These are phyloP conservation scores for Neoscytalidium dimidiatum DNA, from an alignment of 2,329 filamentous ascomycete genomes.

Conservation along the genomic window DNA sequence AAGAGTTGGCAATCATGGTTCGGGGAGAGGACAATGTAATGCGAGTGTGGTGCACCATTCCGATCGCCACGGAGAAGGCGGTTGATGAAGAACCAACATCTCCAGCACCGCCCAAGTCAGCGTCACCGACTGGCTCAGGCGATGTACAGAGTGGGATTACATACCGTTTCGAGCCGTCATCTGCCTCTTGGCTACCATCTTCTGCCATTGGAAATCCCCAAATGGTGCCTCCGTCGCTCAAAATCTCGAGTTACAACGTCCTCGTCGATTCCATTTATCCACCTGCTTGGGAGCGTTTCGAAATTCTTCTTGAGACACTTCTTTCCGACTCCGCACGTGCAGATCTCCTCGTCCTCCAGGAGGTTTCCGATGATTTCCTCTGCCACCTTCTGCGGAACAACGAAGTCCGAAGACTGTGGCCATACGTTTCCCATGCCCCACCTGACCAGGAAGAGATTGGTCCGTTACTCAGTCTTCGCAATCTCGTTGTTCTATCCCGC, in stretches of 20 bases:
- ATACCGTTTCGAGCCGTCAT: slow-evolving; percentile 31
- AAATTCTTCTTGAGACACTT: slow-evolving; percentile 38
- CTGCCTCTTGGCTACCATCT: slow-evolving; percentile 29
- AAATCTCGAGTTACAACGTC: slow-evolving; percentile 47
- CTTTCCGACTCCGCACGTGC: slow-evolving; percentile 35
- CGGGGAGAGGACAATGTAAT: slow-evolving; percentile 51
- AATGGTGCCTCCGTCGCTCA: slow-evolving; percentile 25
- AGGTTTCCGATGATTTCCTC: slow-evolving; percentile 67
- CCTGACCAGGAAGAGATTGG: slow-evolving; percentile 54
- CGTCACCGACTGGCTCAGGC: background rate
- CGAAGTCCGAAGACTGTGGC: slow-evolving; percentile 52
- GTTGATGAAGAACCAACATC: background rate
- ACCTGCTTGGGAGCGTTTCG: slow-evolving; percentile 38
- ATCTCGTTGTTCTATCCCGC: slow-evolving; percentile 62
- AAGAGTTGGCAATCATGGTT: slow-evolving; percentile 55
- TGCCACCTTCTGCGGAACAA: slow-evolving; percentile 53
- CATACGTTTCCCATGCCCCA: slow-evolving; percentile 60
- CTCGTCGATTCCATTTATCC: slow-evolving; percentile 42
- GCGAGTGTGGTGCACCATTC: slow-evolving; percentile 58
- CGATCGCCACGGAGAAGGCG: slow-evolving; percentile 23
- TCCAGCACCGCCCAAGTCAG: background rate
- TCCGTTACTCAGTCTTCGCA: slow-evolving; percentile 62
- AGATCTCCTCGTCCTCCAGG: slow-evolving; percentile 55
- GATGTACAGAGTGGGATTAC: slow-evolving; percentile 30
- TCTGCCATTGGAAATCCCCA: slow-evolving; percentile 6